Percentiles rank a stretch among this genome's conserved stretches.
These are phyloP conservation scores for Castanospermum australe DNA, from an alignment of 306 rosid species.

Conservation along the genomic window DNA sequence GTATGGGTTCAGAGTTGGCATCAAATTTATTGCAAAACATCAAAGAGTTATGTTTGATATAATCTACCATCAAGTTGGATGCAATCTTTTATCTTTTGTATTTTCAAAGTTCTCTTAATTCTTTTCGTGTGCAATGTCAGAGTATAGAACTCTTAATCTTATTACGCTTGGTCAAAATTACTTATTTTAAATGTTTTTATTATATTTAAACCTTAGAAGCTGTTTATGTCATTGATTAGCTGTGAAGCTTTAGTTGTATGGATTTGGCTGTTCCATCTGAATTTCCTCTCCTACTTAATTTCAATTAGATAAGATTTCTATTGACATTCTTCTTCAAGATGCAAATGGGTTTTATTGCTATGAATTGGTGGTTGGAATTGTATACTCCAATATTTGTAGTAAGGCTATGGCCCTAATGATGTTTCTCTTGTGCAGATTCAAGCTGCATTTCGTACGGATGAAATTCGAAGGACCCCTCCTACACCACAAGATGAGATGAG, in stretches of 20 bases:
- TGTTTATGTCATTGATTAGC: background rate
- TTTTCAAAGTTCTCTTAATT: background rate
- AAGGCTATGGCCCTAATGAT: background rate
- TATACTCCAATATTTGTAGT: background rate
- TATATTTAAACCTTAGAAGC: background rate
- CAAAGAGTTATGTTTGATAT: background rate
- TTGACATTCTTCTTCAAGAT: background rate
- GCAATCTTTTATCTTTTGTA: background rate
- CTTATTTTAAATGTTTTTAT: background rate
- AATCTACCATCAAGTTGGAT: background rate
- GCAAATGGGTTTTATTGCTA: background rate
- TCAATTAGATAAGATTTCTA: background rate
- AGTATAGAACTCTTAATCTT: background rate
- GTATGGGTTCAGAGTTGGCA: background rate
- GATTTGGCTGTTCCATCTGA: background rate
- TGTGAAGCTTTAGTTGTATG: background rate
- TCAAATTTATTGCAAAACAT: background rate
- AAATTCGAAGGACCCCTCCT: slow-evolving; percentile 82
- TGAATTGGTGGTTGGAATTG: background rate
- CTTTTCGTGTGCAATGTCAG: background rate
- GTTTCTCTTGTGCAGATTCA: slow-evolving; percentile 54
- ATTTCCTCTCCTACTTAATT: background rate
- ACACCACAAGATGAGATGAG: slow-evolving; percentile 96
- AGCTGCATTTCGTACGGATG: slow-evolving; percentile 95
- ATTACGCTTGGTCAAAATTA: background rate